Percentiles rank a stretch among this genome's conserved stretches.
Conservation (phyloP, 2,329 filamentous ascomycete species). For the Trichophyton verrucosum region DNA sequence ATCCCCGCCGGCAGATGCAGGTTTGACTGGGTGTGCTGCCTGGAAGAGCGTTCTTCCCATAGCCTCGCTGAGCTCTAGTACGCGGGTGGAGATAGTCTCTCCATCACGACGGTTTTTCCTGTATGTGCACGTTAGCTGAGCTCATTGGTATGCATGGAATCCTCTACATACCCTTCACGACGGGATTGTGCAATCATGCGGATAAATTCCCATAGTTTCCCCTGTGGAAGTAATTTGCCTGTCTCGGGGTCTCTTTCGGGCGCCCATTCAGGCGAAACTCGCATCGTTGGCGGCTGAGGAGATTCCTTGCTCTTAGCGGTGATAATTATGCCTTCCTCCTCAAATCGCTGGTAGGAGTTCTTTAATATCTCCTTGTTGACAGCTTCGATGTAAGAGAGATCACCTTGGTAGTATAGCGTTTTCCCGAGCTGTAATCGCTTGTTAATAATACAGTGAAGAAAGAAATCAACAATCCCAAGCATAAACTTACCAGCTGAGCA, state of each 20-base stretch:
- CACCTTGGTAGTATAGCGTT: conserved; percentile 93
- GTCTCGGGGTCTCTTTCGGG: conserved; percentile 52
- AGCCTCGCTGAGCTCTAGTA: conserved; percentile 62
- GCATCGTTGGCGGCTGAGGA: conserved; percentile 36
- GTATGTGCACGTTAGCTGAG: background rate
- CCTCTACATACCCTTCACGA: conserved; percentile 53
- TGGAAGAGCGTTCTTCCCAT: conserved; percentile 58
- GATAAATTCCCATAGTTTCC: conserved; percentile 81
- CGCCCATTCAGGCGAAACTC: conserved; percentile 62
- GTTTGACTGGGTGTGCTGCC: conserved; percentile 16
- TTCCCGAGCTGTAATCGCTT: conserved; percentile 60
- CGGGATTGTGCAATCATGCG: conserved; percentile 73
- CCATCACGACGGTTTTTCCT: conserved; percentile 88
- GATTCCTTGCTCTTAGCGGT: conserved; percentile 54
- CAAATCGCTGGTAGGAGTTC: conserved; percentile 78
- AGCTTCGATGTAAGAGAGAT: conserved; percentile 92
- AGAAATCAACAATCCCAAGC: background rate
- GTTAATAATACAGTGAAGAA: conserved; percentile 15
- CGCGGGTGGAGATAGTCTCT: conserved; percentile 70
- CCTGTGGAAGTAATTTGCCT: conserved; percentile 53
- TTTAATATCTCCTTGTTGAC: conserved; percentile 97
- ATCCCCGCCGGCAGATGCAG: conserved; percentile 14
- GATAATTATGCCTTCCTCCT: conserved; percentile 79
- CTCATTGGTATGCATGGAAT: background rate
- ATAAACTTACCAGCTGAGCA: conserved; percentile 57